Conservation (phyloP, 441 rosid species). For the Adansonia rubrostipa region DNA sequence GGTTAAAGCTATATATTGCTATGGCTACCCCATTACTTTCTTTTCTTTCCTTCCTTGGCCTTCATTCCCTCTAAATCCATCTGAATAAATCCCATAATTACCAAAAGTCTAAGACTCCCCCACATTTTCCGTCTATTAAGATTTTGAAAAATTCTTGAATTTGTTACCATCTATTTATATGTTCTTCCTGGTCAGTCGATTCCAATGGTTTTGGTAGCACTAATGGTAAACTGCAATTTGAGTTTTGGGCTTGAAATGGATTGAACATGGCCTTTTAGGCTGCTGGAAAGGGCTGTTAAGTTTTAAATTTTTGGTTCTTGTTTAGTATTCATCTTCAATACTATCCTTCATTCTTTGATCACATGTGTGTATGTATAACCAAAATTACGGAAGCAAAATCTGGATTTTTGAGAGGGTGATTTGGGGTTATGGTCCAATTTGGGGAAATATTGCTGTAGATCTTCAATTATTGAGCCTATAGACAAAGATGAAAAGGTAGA, state of each 20-base stretch:
- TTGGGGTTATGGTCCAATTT: neutral
- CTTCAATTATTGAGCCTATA: neutral
- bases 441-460: neutral
- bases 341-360: neutral
- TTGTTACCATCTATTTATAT: neutral
- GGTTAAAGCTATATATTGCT: neutral
- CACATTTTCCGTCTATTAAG: neutral
- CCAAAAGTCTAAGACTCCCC: neutral
- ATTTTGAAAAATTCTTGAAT: neutral
- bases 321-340: neutral
- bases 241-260: slow-evolving; percentile 3
- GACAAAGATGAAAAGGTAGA: neutral
- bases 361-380: neutral
- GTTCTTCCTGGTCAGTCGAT: neutral
- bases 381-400: neutral
- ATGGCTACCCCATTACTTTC: neutral
- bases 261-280: neutral
- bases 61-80: neutral
- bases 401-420: neutral
- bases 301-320: neutral
- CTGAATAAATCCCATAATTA: neutral
- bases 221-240: neutral
- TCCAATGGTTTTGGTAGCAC: neutral
- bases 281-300: neutral
- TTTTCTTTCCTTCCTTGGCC: neutral